Conservation (phyloP, 495 filamentous ascomycete species). For the Cairneyella variabilis region DNA sequence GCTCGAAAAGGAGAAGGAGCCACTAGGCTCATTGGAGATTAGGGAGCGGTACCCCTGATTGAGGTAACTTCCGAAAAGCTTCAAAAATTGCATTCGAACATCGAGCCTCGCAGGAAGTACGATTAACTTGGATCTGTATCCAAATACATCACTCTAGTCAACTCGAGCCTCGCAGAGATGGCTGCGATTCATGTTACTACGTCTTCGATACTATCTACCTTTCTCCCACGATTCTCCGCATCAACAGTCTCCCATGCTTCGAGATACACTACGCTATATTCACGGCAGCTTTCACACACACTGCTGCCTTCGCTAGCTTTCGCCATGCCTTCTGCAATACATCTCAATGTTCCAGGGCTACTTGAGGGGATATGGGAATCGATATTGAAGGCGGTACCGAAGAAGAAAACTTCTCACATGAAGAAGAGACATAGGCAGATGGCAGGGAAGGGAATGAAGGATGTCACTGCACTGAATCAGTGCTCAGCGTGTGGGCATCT, state of each 20-base stretch:
- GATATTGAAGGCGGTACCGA: slow-evolving; percentile 87
- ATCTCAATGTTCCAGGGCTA: slow-evolving; percentile 49
- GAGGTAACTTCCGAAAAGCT: slow-evolving; percentile 17
- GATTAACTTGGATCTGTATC: no score
- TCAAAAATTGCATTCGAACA: slow-evolving; percentile 16
- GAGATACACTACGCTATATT: slow-evolving; percentile 34
- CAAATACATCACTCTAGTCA: neutral
- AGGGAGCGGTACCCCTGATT: slow-evolving; percentile 3
- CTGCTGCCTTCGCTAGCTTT: slow-evolving; percentile 46
- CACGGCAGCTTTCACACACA: slow-evolving; percentile 37
- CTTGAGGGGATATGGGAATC: slow-evolving; percentile 85
- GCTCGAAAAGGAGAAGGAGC: slow-evolving; percentile 18
- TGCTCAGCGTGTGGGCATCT: slow-evolving; percentile 83
- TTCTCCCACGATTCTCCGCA: slow-evolving; percentile 35
- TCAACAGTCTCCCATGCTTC: slow-evolving; percentile 35
- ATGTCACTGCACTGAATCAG: slow-evolving; percentile 77
- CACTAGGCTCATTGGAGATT: slow-evolving; percentile 13
- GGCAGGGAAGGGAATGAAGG: slow-evolving; percentile 90
- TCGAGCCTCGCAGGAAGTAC: neutral
- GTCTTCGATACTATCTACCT: slow-evolving; percentile 32
- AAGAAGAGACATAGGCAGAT: slow-evolving; percentile 91
- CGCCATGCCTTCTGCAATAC: slow-evolving; percentile 51
- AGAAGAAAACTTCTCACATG: slow-evolving; percentile 98
- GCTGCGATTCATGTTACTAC: slow-evolving; percentile 37
- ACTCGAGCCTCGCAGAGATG: slow-evolving; percentile 29